These are phyloP conservation scores for Tulasnella sp. DNA, from an alignment of 768 basidiomycete genomes.

Conservation along the genomic window DNA sequence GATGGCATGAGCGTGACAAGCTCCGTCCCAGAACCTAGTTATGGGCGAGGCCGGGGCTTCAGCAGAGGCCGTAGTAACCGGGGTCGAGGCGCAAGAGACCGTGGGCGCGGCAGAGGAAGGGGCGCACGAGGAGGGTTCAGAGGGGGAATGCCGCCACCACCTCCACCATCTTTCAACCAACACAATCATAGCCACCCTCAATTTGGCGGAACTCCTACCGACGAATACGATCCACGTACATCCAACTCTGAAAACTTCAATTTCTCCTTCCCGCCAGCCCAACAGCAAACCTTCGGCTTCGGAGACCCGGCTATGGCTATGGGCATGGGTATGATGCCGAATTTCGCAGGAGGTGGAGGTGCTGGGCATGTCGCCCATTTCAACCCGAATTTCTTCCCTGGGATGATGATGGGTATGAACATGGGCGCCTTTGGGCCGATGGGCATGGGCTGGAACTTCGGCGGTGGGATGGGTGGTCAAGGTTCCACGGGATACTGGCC, in stretches of 20 bases:
- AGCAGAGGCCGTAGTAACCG: conserved; percentile 8
- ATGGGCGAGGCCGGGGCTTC: not conserved
- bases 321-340: conserved; percentile 34
- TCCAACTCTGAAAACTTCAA: not conserved
- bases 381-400: conserved; percentile 5
- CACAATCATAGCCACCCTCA: not conserved
- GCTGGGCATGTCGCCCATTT: conserved; percentile 1
- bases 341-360: conserved; percentile 41
- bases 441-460: not conserved
- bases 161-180: not conserved
- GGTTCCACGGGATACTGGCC: not conserved
- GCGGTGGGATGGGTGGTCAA: not conserved
- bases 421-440: not conserved
- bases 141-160: not conserved
- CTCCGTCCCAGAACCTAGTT: not conserved
- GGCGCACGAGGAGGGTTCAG: not conserved
- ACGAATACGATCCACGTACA: conserved; percentile 31
- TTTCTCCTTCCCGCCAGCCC: not conserved
- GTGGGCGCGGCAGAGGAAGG: conserved; percentile 1
- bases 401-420: conserved; percentile 9
- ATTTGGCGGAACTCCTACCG: conserved; percentile 4
- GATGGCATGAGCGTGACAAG: not conserved
- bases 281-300: conserved; percentile 21
- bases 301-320: conserved; percentile 32
- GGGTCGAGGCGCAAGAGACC: conserved; percentile 26